Base-by-base conservation (phyloP, 129 eudicot species). In the Oenanthe sinensis region DNA sequence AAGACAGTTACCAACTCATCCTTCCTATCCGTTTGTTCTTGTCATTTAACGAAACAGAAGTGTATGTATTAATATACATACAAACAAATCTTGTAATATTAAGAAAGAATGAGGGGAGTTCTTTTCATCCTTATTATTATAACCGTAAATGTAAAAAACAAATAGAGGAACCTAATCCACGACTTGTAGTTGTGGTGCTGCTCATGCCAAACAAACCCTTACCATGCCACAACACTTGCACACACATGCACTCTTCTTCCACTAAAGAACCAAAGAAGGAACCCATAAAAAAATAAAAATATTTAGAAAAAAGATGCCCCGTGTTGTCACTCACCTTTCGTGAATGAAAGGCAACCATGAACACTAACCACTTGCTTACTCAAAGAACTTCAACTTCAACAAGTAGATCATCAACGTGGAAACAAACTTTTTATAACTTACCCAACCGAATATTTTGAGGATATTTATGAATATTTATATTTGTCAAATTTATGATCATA, bases 291-390 rank as follows among this genome's bases (percentile, higher is more conserved):
- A 70, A 76, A 75, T 47, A 20, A 36, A 44, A 42, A 80, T 24
- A 13, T 58, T 33, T 49, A 26, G 73, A 79, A 79, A 79, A 44
- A 80, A 84, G 88, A 87, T 86, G 84, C 87, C 83, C n/a, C 52
- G 83, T 77, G 82, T 82, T 79, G 80, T 84, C 55, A 49, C 55
- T 86, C 87, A 89, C 93, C 85, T 89, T 89, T 89, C 89, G 90
- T 89, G 93, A 87, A 89, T 87, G 89, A 83, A 89, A 89, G 93
- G 89, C 89, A 87, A 89, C 85, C 87, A 87, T 82, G 78, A 86
- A 83, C 87, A 84, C 90, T 81, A 87, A 84, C 89, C 89, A 89
- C 90, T 87, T 75, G 85, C 90, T 87, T 75, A 89, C 93, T 87
- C 90, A 87, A 87, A 89, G 86, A 82, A 85, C 86, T 89, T 83